Conservation (phyloP, 73 alveolate genomes). For the Paramecium octaurelia region DNA sequence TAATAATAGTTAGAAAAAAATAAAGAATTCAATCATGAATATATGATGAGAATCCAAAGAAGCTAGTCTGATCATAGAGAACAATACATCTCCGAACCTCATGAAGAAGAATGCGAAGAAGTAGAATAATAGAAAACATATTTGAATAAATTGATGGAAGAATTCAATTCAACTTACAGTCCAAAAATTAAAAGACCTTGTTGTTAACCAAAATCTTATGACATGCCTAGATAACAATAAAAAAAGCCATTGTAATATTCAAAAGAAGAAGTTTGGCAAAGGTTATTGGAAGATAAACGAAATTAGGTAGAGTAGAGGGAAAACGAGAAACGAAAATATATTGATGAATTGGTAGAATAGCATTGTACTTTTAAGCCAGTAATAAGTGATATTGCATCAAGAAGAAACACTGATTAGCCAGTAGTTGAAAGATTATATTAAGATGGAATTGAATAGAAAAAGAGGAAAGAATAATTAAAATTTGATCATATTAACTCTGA, state of each 20-base stretch:
- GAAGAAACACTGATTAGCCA: slow-evolving; percentile 33
- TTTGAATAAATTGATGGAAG: slow-evolving; percentile 1
- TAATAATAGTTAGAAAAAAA: slow-evolving; percentile 5
- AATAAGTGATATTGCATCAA: background rate
- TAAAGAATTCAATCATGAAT: background rate
- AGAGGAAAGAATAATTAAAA: slow-evolving; percentile 45
- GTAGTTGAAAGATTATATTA: slow-evolving; percentile 56
- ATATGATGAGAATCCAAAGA: background rate
- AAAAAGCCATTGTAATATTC: background rate
- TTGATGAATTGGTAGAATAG: background rate
- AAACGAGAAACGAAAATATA: background rate
- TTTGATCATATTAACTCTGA: slow-evolving; percentile 45
- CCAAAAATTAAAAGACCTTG: background rate
- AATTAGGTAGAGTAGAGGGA: slow-evolving; percentile 3
- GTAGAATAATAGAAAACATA: background rate
- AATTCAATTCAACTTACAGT: slow-evolving; percentile 6
- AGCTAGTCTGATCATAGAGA: slow-evolving; percentile 25
- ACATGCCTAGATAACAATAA: background rate
- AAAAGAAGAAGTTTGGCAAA: slow-evolving; percentile 45
- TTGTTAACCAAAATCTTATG: background rate
- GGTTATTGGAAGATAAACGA: slow-evolving; percentile 26
- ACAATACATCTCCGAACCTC: background rate
- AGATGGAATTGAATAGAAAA: slow-evolving; percentile 42
- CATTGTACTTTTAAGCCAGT: slow-evolving; percentile 8
- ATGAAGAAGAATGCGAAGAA: slow-evolving; percentile 6